phyloP scores from a whole-genome alignment of 768 basidiomycete species.

The Tricholoma flavovirens region DNA sequence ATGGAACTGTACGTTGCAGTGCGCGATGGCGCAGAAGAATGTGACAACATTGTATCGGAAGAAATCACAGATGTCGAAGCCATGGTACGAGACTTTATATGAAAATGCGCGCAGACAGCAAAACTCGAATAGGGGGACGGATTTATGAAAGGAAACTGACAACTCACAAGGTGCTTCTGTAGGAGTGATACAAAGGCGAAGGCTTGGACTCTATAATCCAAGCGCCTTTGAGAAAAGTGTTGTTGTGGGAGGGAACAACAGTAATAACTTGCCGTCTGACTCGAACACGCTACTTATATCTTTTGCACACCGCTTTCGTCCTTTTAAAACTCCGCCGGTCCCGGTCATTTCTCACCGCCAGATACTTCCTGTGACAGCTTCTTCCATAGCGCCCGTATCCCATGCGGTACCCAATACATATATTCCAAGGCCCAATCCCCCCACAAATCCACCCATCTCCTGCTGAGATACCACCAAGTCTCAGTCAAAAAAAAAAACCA shows the following conservation, averaged over 20 bases:
- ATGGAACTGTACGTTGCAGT: slow-evolving; percentile 1
- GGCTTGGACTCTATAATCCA: slow-evolving; percentile 1
- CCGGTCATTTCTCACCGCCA: slow-evolving; percentile 8
- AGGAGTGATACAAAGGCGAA: background rate
- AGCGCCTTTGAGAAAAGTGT: slow-evolving; percentile 5
- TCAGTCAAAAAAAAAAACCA: background rate
- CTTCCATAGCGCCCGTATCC: background rate
- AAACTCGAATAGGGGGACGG: background rate
- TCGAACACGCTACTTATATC: slow-evolving; percentile 9
- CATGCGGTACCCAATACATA: background rate
- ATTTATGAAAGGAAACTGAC: background rate
- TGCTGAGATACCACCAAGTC: background rate
- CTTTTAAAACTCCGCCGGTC: slow-evolving; percentile 18
- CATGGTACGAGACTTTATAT: too few species aligned
- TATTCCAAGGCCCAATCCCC: background rate
- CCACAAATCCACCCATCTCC: background rate
- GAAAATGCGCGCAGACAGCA: too few species aligned
- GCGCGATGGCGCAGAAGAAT: background rate
- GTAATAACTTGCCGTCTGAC: slow-evolving; percentile 10
- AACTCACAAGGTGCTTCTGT: background rate
- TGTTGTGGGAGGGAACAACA: slow-evolving; percentile 8
- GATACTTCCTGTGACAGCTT: too few species aligned
- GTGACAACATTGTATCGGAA: slow-evolving; percentile 3
- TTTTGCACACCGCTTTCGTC: slow-evolving; percentile 7
- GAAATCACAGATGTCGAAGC: slow-evolving; percentile 4